Evolutionary conservation across 306 rosid genomes (phyloP), one percentile per base, ranked within the genome.

Genomic region (Calophaca sinica): DNA sequence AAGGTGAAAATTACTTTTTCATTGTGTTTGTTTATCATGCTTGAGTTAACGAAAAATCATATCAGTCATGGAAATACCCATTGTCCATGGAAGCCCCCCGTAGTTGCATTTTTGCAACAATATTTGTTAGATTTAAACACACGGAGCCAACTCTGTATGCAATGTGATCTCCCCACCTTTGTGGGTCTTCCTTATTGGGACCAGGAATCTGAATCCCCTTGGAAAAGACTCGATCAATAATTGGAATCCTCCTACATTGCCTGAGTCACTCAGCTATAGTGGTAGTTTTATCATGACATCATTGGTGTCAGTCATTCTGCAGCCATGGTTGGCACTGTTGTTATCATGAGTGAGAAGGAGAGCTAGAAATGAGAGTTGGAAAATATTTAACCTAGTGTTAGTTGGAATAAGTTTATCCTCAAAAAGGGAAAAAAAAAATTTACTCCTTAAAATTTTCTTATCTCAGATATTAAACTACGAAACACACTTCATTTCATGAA

Each of bases 131-230:
- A 13, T 61, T 61, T 61, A 26, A 61, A 62, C 13, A 62, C 10
- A 14, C 9, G 29, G 28, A 46, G 67, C 6, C 48, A 42, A 42
- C 11, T 42, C 9, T 41, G 45, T 41, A 41, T 41, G 45, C 9
- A 7, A 41, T 7, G 1, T 2, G 9, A 41, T 41, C 48, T 42
- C 48, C 48, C 10, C 11, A 36, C 46, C 48, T 35, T 36, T n/a
- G 67, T n/a, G 48, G 67, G 67, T 38, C 12, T 35, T 62, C 29
- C n/a, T 62, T 7, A 62, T 13, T 62, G 45, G 67, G 67, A 62
- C 45, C n/a, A 36, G 29, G 67, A 62, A 62, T 13, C 28, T 28
- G 41, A 36, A 33, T 60, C 10, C 65, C 65, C 33, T 60, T 60
- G 44, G 28, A 33, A 26, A 60, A 33, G 65, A 60, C 6, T 60